Evolutionary conservation across 2,329 filamentous ascomycete species (phyloP).

Genomic region (Amphichorda felina): DNA sequence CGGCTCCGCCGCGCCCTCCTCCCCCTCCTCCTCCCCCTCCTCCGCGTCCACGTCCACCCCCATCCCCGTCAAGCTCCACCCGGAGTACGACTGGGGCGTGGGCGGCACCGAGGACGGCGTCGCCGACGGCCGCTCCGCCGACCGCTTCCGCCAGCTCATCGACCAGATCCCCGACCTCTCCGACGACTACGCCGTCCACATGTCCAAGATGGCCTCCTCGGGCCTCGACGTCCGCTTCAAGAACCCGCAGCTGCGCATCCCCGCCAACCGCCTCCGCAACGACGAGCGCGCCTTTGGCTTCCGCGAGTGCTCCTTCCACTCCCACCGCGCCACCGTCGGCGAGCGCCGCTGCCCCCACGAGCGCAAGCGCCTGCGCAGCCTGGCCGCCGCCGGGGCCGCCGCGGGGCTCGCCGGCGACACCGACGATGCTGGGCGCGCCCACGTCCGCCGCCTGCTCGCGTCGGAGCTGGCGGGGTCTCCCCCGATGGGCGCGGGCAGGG

Average conservation of each 20-base stretch:
- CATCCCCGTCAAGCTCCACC: constrained; percentile 12
- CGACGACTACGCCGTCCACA: constrained; percentile 38
- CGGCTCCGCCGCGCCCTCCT: constrained; percentile 11
- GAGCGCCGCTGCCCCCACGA: constrained; percentile 40
- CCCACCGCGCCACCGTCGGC: constrained; percentile 40
- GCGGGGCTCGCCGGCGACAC: background rate
- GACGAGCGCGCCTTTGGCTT: constrained; percentile 49
- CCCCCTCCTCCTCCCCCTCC: constrained; percentile 12
- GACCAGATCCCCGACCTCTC: constrained; percentile 30
- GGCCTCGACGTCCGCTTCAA: constrained; percentile 41
- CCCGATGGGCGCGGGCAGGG: no score
- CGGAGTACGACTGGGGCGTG: constrained; percentile 8
- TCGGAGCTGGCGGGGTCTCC: no score
- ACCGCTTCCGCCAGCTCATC: constrained; percentile 30
- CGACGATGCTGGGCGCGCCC: background rate
- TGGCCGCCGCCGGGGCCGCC: background rate
- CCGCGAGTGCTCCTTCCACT: constrained; percentile 49
- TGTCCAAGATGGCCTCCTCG: constrained; percentile 37
- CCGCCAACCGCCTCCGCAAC: constrained; percentile 40
- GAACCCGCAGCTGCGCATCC: constrained; percentile 48
- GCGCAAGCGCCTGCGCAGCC: constrained; percentile 2
- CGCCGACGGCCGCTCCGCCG: constrained; percentile 8
- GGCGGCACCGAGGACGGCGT: constrained; percentile 1
- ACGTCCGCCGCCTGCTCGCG: no score
- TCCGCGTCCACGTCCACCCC: constrained; percentile 8